A percentile compares a stretch with the other conserved stretches of the same genome.
These are phyloP conservation scores for Clavariopsis aquatica DNA, from an alignment of 495 filamentous ascomycete species.

Conservation along the genomic window DNA sequence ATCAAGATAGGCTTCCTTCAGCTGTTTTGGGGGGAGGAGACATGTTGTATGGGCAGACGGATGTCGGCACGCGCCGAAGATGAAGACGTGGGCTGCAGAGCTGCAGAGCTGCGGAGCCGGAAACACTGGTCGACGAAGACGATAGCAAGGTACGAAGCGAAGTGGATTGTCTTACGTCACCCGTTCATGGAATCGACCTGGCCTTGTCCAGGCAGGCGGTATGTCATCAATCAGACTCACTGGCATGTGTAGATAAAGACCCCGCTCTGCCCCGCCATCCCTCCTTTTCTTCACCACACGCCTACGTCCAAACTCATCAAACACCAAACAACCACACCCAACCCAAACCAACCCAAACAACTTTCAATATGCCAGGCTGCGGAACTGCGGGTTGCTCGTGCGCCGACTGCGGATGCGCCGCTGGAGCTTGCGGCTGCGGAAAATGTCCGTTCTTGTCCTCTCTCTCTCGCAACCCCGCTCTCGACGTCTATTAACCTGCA, in stretches of 20 bases:
- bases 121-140: too few species aligned
- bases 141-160: too few species aligned
- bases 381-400: constrained; percentile 37
- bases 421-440: constrained; percentile 36
- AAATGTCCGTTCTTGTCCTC: constrained; percentile 25
- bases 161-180: too few species aligned
- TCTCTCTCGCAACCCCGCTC: not conserved
- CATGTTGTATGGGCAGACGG: not conserved
- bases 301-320: constrained; percentile 6
- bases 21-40: not conserved
- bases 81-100: too few species aligned
- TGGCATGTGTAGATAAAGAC: constrained; percentile 23
- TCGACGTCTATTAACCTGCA: not conserved
- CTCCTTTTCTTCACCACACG: not conserved
- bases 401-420: constrained; percentile 38
- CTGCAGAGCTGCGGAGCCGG: too few species aligned
- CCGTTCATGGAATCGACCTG: too few species aligned
- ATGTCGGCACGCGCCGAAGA: not conserved
- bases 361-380: constrained; percentile 37
- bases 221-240: not conserved
- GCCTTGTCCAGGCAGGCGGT: too few species aligned
- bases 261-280: constrained; percentile 27
- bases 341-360: constrained; percentile 1
- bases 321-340: constrained; percentile 6
- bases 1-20: not conserved